A percentile compares a stretch with the other conserved stretches of the same genome.
These are phyloP conservation scores for Kodamaea sagamina DNA, from an alignment of 805 yeast species.

Conservation along the genomic window DNA sequence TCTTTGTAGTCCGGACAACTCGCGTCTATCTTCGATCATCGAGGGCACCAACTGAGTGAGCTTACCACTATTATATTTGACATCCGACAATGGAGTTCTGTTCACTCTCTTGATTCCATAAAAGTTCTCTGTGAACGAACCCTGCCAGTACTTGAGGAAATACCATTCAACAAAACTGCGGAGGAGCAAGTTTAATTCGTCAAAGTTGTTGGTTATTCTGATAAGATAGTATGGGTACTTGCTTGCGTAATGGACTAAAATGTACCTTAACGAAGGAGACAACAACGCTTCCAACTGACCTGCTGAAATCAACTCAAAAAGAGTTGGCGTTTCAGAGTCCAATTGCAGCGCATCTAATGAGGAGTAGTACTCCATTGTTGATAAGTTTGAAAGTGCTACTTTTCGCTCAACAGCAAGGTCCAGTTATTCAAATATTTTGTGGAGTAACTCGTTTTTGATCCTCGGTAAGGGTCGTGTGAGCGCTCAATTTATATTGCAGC, in stretches of 20 bases:
- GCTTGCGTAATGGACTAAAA: constrained; percentile 78
- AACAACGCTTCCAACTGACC: constrained; percentile 73
- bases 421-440: no score
- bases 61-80: constrained; percentile 32
- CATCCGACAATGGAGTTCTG: constrained; percentile 35
- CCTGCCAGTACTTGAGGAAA: constrained; percentile 71
- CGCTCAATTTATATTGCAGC: no score
- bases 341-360: constrained; percentile 75
- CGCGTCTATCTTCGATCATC: constrained; percentile 51
- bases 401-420: no score
- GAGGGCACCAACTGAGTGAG: constrained; percentile 41
- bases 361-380: constrained; percentile 75
- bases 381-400: neutral
- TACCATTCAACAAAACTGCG: constrained; percentile 70
- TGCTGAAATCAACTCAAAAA: constrained; percentile 85
- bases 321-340: constrained; percentile 77
- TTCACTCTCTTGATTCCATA: constrained; percentile 78
- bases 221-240: constrained; percentile 72
- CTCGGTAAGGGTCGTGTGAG: no score
- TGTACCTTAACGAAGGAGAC: constrained; percentile 79
- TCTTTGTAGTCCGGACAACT: constrained; percentile 56
- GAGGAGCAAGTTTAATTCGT: constrained; percentile 66
- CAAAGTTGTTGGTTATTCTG: constrained; percentile 64
- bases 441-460: no score
- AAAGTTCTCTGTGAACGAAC: constrained; percentile 87